Percentiles rank a stretch among this genome's conserved stretches.
Conservation (phyloP, 2,329 filamentous ascomycete species). For the Didymella segeticola region DNA sequence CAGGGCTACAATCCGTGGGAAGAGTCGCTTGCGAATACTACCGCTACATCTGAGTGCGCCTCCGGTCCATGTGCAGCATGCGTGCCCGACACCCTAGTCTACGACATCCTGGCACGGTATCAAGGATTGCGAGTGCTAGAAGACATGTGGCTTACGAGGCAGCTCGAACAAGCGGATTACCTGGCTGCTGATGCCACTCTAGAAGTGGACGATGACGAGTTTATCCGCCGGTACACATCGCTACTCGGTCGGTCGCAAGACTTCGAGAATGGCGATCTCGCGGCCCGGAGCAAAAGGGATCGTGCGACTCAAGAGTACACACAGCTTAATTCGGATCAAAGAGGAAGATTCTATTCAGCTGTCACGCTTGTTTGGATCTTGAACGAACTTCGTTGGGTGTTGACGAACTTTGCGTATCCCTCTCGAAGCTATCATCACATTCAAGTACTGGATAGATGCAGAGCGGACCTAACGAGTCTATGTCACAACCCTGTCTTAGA, state of each 20-base stretch:
- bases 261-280: slow-evolving; percentile 1
- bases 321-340: slow-evolving; percentile 27
- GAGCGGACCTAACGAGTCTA: neutral
- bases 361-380: slow-evolving; percentile 29
- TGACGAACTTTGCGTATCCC: slow-evolving; percentile 23
- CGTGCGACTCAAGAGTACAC: slow-evolving; percentile 13
- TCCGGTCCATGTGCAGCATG: slow-evolving; percentile 3
- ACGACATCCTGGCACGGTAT: slow-evolving; percentile 34
- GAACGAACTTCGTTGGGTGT: slow-evolving; percentile 36
- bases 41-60: neutral
- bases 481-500: slow-evolving; percentile 20
- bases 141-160: slow-evolving; percentile 28
- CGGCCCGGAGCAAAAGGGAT: neutral
- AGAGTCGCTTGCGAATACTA: neutral
- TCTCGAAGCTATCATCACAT: slow-evolving; percentile 9
- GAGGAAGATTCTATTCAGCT: slow-evolving; percentile 31
- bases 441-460: neutral
- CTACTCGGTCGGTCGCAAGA: neutral
- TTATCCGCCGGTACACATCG: neutral
- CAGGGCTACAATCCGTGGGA: slow-evolving; percentile 1
- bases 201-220: neutral
- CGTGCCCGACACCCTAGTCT: slow-evolving; percentile 22
- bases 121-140: slow-evolving; percentile 33
- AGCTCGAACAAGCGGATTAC: slow-evolving; percentile 22
- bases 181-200: slow-evolving; percentile 17